Evolutionary conservation across 129 eudicot species (phyloP).

Genomic region (Ambrosia artemisiifolia): DNA sequence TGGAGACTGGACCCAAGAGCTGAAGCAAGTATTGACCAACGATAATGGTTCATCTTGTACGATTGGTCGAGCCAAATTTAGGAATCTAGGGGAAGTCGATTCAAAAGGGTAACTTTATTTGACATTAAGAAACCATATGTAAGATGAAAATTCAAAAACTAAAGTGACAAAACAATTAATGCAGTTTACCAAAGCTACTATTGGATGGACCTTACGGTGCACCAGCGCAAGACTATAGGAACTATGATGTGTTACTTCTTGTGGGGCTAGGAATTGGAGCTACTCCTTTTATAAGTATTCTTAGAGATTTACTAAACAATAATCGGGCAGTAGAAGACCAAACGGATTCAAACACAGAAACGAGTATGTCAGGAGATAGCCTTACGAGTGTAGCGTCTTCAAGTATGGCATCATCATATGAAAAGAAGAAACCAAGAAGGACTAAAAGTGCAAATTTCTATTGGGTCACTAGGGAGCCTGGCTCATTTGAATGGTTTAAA

Average conservation of each 20-base stretch:
- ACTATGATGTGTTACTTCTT: slow-evolving; percentile 88
- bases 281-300: slow-evolving; percentile 95
- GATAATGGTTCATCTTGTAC: slow-evolving; percentile 50
- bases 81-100: slow-evolving; percentile 43
- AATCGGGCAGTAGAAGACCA: slow-evolving; percentile 60
- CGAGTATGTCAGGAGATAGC: slow-evolving; percentile 71
- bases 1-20: slow-evolving; percentile 97
- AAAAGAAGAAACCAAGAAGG: slow-evolving; percentile 55
- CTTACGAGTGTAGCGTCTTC: slow-evolving; percentile 71
- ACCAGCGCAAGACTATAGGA: slow-evolving; percentile 97
- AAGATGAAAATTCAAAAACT: background rate
- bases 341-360: slow-evolving; percentile 73
- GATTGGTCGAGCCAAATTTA: slow-evolving; percentile 76
- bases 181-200: slow-evolving; percentile 73
- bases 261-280: slow-evolving; percentile 99
- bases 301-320: slow-evolving; percentile 74
- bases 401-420: slow-evolving; percentile 50
- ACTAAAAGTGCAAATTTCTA: slow-evolving; percentile 70
- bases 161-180: background rate
- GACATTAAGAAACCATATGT: slow-evolving; percentile 2
- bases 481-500: slow-evolving; percentile 98
- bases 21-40: slow-evolving; percentile 72
- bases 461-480: slow-evolving; percentile 96
- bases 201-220: slow-evolving; percentile 99
- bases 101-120: slow-evolving; percentile 57